Base-by-base conservation (phyloP, 768 basidiomycete species). In the Hericium rajendrae region DNA sequence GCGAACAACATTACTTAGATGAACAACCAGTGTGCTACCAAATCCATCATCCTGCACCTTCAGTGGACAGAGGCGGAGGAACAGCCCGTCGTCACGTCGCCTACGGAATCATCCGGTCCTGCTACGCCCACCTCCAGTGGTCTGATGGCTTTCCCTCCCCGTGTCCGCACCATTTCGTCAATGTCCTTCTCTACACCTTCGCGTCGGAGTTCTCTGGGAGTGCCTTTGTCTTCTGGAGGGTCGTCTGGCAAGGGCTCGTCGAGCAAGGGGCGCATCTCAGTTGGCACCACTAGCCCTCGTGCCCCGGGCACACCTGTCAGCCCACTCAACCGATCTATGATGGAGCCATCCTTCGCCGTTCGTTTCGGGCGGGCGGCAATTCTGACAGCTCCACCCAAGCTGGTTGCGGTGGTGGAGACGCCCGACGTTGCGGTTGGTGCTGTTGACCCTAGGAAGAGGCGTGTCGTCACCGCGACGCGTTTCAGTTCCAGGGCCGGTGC, bases 341-440 rank as follows among this genome's bases (percentile, higher is more conserved):
- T 28, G 60, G 52, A 9, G 40, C 13, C 32, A 37, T 32, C 46
- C 11, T 80, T 81, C 61, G 63, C 78, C 0, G 67, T 82, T 16
- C 70, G 79, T 28, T 86, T 78, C 60, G 87, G 88, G 0, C 76
- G 86, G 13, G 86, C 88, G 0, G 83, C 88, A 13, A 83, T 88
- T 48, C 70, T 92, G 70, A 90, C 86, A 11, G 86, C 86, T 15
- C 87, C 90, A n/a, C 91, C 92, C 15, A 84, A 84, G 66, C 72
- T 94, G 28, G 79, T 94, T 16, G 89, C 86, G 4, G 73, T 93
- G 32, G 85, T 94, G 16, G 88, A 88, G 69, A 92, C 89, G 10
- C 89, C 91, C 0, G 92, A 93, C 67, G 85, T 92, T 9, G 91
- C 84, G n/a, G 82, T 91, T 39, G 92, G 92, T 9, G 88, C 91